phyloP scores from a whole-genome alignment of 2,329 filamentous ascomycete genomes.

The Tolypocladium guangdongense region DNA sequence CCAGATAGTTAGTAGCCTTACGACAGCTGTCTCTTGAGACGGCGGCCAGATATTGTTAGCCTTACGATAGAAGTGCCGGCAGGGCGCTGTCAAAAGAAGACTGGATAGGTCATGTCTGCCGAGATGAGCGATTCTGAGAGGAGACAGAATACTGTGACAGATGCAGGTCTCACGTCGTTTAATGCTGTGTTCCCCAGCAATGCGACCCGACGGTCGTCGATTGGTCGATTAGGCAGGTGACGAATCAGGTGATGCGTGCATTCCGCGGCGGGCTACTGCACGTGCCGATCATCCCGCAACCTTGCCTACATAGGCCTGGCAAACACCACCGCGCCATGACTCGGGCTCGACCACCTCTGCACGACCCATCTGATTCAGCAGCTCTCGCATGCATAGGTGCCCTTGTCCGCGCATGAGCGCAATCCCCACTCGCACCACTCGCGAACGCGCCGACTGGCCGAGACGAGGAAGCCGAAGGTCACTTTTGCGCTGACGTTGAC shows the following conservation, averaged over 20 bases:
- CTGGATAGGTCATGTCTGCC: not conserved
- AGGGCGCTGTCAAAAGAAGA: not conserved
- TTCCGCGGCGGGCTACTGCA: not conserved
- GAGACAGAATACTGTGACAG: too few species aligned
- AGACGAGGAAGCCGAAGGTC: not conserved
- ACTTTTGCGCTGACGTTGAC: too few species aligned
- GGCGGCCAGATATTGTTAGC: not conserved
- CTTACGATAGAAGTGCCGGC: not conserved
- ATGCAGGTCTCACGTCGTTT: too few species aligned
- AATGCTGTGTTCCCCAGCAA: too few species aligned
- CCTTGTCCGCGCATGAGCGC: conserved; percentile 1
- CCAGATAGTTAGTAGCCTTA: too few species aligned
- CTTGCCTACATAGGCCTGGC: too few species aligned
- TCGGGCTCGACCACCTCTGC: not conserved
- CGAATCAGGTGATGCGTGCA: not conserved
- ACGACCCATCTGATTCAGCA: conserved; percentile 1
- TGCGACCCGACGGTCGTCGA: not conserved
- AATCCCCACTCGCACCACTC: not conserved
- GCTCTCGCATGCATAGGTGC: not conserved
- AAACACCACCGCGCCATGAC: not conserved
- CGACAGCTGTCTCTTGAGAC: not conserved
- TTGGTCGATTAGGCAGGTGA: not conserved
- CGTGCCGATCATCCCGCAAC: not conserved
- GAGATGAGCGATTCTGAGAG: too few species aligned
- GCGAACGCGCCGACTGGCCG: not conserved